Conservation (phyloP, 2,329 filamentous ascomycete genomes). For the Sarocladium kiliense region DNA sequence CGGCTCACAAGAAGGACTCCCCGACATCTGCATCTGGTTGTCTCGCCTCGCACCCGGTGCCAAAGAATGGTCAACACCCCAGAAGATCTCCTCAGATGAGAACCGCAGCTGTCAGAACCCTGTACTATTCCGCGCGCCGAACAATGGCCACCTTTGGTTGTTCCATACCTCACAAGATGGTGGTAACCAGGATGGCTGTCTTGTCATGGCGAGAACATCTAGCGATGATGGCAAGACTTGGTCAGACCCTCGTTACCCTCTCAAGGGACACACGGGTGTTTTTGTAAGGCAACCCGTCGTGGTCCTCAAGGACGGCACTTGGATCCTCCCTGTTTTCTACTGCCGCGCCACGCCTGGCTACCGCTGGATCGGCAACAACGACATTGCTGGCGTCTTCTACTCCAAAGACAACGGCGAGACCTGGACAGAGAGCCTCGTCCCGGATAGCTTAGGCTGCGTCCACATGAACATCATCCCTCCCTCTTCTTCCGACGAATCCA, state of each 20-base stretch:
- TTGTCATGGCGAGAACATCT: constrained; percentile 31
- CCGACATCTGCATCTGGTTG: constrained; percentile 38
- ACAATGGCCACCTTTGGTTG: constrained; percentile 30
- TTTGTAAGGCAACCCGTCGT: constrained; percentile 37
- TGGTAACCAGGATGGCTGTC: constrained; percentile 37
- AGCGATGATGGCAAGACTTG: constrained; percentile 30
- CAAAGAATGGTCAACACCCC: constrained; percentile 24
- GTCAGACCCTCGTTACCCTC: constrained; percentile 25
- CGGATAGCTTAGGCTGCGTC: constrained; percentile 31
- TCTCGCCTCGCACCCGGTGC: constrained; percentile 28
- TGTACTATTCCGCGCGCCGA: constrained; percentile 31
- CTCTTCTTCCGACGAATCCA: constrained; percentile 15
- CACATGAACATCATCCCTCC: constrained; percentile 36
- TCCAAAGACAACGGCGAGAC: constrained; percentile 31
- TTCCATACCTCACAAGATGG: constrained; percentile 39
- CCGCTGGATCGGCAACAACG: constrained; percentile 39
- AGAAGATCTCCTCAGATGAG: constrained; percentile 31
- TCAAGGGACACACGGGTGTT: constrained; percentile 27
- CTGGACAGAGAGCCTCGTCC: constrained; percentile 32
- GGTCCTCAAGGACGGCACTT: constrained; percentile 29
- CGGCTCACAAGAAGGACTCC: constrained; percentile 37
- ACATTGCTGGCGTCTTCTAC: constrained; percentile 33
- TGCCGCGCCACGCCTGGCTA: constrained; percentile 33
- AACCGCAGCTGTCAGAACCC: constrained; percentile 40
- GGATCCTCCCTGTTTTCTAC: constrained; percentile 38